These are phyloP conservation scores for Aspergillus pseudotamarii DNA, from an alignment of 2,329 filamentous ascomycete species.

Conservation along the genomic window DNA sequence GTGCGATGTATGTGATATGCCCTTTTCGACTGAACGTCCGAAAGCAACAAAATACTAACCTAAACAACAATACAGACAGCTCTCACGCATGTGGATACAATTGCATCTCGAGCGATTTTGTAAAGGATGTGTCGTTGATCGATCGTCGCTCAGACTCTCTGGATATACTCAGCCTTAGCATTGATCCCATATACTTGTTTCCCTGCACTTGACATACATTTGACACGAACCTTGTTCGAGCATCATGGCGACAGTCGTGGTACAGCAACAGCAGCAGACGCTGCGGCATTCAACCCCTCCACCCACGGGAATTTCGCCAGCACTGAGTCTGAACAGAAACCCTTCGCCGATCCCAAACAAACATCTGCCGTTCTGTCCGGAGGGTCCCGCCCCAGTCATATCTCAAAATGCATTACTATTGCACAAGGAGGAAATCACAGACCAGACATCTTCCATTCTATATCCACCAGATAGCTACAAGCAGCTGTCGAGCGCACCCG, in stretches of 20 bases:
- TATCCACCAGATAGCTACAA: conserved; percentile 71
- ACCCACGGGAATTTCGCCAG: conserved; percentile 48
- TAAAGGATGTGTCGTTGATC: conserved; percentile 25
- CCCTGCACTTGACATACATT: not conserved
- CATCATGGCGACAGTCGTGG: conserved; percentile 50
- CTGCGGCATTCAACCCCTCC: conserved; percentile 53
- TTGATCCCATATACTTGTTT: conserved; percentile 2
- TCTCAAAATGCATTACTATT: conserved; percentile 69
- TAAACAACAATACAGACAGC: not conserved
- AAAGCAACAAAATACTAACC: not conserved
- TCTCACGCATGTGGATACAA: conserved; percentile 11
- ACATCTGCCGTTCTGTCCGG: conserved; percentile 85
- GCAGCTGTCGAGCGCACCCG: conserved; percentile 58
- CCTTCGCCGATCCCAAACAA: conserved; percentile 78
- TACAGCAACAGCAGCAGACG: conserved; percentile 50
- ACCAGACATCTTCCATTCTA: conserved; percentile 69
- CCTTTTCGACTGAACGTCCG: not conserved
- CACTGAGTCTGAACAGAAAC: conserved; percentile 61
- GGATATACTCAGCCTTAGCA: conserved; percentile 1
- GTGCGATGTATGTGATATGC: not conserved
- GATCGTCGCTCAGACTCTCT: conserved; percentile 3
- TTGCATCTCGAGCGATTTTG: not conserved
- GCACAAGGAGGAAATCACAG: conserved; percentile 56
- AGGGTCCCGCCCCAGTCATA: conserved; percentile 67
- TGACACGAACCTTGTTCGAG: not conserved